Conservation (phyloP, 2,329 filamentous ascomycete species). For the Ceratocystis variospora region DNA sequence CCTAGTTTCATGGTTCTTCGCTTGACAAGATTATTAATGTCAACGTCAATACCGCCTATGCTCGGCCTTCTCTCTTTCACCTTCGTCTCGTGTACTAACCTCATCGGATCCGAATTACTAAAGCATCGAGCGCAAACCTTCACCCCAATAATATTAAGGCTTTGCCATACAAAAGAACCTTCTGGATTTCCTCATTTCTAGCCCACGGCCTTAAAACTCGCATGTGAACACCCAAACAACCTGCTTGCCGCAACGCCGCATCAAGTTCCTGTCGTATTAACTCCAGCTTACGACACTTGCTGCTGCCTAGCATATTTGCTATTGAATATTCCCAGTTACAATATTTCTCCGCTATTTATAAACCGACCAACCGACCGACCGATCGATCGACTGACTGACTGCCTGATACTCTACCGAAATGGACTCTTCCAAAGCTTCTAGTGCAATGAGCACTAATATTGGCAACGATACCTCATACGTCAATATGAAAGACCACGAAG, state of each 20-base stretch:
- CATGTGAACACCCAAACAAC: conserved; percentile 4
- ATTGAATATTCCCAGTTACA: not conserved
- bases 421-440: conserved; percentile 11
- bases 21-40: too few relatives aligned
- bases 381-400: not conserved
- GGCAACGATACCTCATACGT: conserved; percentile 45
- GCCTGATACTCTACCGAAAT: not conserved
- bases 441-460: conserved; percentile 25
- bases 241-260: not conserved
- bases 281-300: not conserved
- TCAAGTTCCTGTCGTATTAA: not conserved
- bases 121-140: too few relatives aligned
- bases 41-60: too few relatives aligned
- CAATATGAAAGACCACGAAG: conserved; percentile 63
- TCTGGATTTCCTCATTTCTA: conserved; percentile 3
- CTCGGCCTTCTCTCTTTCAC: too few relatives aligned
- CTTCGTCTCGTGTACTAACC: not conserved
- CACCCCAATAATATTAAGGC: too few relatives aligned
- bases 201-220: not conserved
- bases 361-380: not conserved
- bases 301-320: conserved; percentile 8
- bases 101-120: too few relatives aligned
- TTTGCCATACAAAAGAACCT: not conserved
- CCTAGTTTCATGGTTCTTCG: too few relatives aligned
- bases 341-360: not conserved